Evolutionary conservation across 2,329 filamentous ascomycete genomes (phyloP), one percentile per base, ranked within the genome.

Genomic region (Tolypocladium album): DNA sequence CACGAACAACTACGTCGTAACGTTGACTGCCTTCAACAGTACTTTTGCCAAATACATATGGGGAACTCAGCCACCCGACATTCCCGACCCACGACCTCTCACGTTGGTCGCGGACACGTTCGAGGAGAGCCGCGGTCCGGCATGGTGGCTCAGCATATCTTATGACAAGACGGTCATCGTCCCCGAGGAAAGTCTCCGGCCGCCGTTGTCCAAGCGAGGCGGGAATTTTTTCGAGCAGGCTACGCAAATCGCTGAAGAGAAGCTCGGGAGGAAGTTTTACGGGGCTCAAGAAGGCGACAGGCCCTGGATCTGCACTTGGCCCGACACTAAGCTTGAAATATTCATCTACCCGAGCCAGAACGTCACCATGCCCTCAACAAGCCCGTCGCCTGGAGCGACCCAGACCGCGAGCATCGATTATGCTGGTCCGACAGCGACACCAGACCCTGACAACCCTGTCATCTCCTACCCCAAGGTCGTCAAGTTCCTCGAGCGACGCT

Each of bases 261-360:
- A 61, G 7, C 67, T 64, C 22, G 65, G 64, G 58, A 66, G 57
- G 57, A 63, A 64, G 39, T 65, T 61, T 7, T 59, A 64, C 3
- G 68, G 69, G 13, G 74, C 74, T 0, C 67, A 75, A 61, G 68
- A 70, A 0, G 82, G 82, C 2, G 81, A 84, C 55, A 79, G 72
- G 60, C 79, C 80, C 1, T 86, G 83, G 83, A 75, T 85, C 27
- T 86, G 83, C 67, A 79, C 74, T 2, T 86, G 83, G 82, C 79
- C 81, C 2, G 74, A 77, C 36, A 84, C 81, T 0, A 73, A 76
- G 3, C 72, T 85, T 6, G 82, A 85, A 58, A 69, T 84, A 4
- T 83, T 84, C 64, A 80, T 86, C 47, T 86, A 84, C 63, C 76
- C 81, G 1, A 71, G 73, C 31, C 79, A 84, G 64, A 82, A 80